Evolutionary conservation across 139 green algal species (phyloP), one percentile per base, ranked within the genome.

Genomic region (Desmodesmus armatus): DNA sequence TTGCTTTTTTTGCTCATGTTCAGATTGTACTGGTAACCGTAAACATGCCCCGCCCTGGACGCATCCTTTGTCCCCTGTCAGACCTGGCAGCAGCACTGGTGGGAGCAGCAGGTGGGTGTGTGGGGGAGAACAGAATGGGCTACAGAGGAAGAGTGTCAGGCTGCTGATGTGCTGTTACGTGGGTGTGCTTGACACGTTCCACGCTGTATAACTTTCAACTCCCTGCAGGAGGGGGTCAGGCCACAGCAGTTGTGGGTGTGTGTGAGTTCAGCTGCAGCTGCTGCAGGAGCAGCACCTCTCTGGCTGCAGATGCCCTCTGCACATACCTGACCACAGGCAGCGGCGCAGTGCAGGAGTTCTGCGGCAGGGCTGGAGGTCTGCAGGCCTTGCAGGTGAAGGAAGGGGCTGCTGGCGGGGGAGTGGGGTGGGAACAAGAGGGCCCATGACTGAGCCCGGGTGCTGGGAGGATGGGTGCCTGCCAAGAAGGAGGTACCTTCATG

Each of bases 201-300:
- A 13, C 47, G 13, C 47, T 55, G 47, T 55, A 55, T 55, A 21
- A 55, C 47, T 55, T 21, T 55, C 9, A 7, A 21, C 13, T 55
- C 47, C 47, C 13, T 7, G 9, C 13, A 55, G 13, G 13, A 7
- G 0, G 1, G n/a, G 58, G 4, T 75, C 11, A 31, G 13, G 7
- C 17, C 60, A 6, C 23, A 40, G 25, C 33, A 49, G 2, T 19
- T 69, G 31, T 49, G 67, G 73, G 73, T 23, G 73, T 80, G 31
- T 80, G 73, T 31, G 73, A 80, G 47, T 80, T 80, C 31, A 80
- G n/a, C 31, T 80, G 73, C 49, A 80, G 73, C 49, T 80, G 73
- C 73, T 80, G 73, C 33, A 63, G 35, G 29, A 69, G 47, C 49
- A 80, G 73, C 73, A 80, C 55, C 7, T 37, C 47, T 35, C 31